phyloP scores from a whole-genome alignment of 2,329 filamentous ascomycete species.

The Thelonectria olida region DNA sequence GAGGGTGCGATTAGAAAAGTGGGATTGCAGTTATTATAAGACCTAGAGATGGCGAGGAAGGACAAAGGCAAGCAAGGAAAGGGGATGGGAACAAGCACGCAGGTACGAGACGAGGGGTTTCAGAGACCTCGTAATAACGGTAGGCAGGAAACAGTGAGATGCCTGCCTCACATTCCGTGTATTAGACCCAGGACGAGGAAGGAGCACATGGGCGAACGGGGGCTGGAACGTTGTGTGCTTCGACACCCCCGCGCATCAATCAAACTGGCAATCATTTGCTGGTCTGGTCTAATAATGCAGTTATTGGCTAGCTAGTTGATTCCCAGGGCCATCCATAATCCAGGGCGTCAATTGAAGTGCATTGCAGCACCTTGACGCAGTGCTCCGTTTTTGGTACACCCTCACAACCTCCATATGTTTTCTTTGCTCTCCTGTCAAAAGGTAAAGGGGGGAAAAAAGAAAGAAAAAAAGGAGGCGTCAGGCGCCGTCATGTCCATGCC shows the following conservation, averaged over 20 bases:
- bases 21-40: neutral
- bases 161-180: slow-evolving; percentile 6
- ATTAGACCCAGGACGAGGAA: slow-evolving; percentile 5
- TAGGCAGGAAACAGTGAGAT: neutral
- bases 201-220: neutral
- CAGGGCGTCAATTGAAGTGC: neutral
- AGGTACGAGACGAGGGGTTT: slow-evolving; percentile 4
- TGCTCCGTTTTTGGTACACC: slow-evolving; percentile 6
- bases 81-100: neutral
- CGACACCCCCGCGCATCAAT: slow-evolving; percentile 11
- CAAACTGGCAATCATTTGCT: slow-evolving; percentile 6
- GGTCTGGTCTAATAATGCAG: slow-evolving; percentile 5
- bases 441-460: no score
- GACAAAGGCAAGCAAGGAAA: neutral
- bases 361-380: slow-evolving; percentile 6
- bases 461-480: slow-evolving; percentile 14
- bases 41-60: neutral
- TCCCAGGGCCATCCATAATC: neutral
- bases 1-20: neutral
- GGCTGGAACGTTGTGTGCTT: neutral
- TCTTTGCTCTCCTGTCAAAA: neutral
- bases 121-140: neutral
- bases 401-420: neutral
- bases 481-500: slow-evolving; percentile 9
- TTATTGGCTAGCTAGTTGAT: no score